Percentiles rank a stretch among this genome's conserved stretches.
These are phyloP conservation scores for Mycena haematopus DNA, from an alignment of 768 basidiomycete genomes.

Conservation along the genomic window DNA sequence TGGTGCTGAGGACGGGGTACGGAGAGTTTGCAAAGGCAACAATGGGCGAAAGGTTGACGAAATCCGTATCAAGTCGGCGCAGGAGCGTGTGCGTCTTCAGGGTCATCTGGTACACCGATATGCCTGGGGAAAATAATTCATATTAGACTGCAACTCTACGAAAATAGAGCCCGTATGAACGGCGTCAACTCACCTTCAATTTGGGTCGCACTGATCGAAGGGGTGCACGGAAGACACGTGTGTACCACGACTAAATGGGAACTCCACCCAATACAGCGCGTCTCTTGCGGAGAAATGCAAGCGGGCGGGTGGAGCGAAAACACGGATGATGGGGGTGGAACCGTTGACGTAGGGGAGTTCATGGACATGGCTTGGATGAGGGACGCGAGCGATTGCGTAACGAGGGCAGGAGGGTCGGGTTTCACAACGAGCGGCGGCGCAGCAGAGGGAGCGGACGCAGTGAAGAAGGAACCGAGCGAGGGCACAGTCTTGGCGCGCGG, in stretches of 20 bases:
- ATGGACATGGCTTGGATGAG: constrained; percentile 51
- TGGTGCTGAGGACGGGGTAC: constrained; percentile 44
- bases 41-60: constrained; percentile 73
- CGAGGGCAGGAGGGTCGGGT: constrained; percentile 32
- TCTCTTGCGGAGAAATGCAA: constrained; percentile 50
- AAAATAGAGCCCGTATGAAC: neutral
- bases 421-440: constrained; percentile 31
- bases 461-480: constrained; percentile 35
- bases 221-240: constrained; percentile 68
- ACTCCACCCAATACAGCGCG: constrained; percentile 40
- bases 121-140: constrained; percentile 48
- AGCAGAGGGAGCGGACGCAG: constrained; percentile 28
- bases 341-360: constrained; percentile 40
- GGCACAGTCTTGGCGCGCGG: constrained; percentile 49
- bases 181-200: constrained; percentile 61
- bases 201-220: constrained; percentile 69
- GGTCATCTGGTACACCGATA: constrained; percentile 76
- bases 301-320: constrained; percentile 36
- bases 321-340: constrained; percentile 33
- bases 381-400: constrained; percentile 42
- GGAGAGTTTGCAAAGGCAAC: constrained; percentile 50
- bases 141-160: constrained; percentile 12
- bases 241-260: constrained; percentile 59
- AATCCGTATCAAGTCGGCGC: constrained; percentile 80
- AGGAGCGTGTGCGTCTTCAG: constrained; percentile 62